These are phyloP conservation scores for Ascochyta rabiei DNA, from an alignment of 2,329 filamentous ascomycete genomes.

Conservation along the genomic window DNA sequence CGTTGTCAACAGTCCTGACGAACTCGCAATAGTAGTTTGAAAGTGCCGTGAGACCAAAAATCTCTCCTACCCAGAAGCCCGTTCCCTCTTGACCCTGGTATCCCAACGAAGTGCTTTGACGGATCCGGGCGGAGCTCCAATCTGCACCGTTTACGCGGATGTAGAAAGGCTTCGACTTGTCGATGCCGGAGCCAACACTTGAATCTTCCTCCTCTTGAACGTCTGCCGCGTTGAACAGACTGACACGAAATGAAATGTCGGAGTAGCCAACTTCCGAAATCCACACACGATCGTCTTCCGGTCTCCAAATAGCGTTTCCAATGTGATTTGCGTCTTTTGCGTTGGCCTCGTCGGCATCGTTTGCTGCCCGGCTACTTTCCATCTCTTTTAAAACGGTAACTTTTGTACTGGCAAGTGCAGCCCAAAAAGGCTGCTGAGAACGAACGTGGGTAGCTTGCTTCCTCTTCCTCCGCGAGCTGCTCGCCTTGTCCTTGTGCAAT, in stretches of 20 bases:
- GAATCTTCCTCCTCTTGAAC: slow-evolving; percentile 47
- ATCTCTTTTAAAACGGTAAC: slow-evolving; percentile 89
- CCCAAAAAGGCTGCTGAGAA: slow-evolving; percentile 91
- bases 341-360: slow-evolving; percentile 75
- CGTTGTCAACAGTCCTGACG: slow-evolving; percentile 68
- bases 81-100: slow-evolving; percentile 53
- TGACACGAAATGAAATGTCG: slow-evolving; percentile 77
- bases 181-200: slow-evolving; percentile 59
- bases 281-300: slow-evolving; percentile 75
- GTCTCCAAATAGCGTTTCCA: slow-evolving; percentile 74
- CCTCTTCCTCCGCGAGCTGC: slow-evolving; percentile 80
- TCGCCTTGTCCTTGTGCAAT: slow-evolving; percentile 62
- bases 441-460: slow-evolving; percentile 91
- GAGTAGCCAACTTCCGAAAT: slow-evolving; percentile 80
- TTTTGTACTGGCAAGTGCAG: slow-evolving; percentile 92
- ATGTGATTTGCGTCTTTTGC: slow-evolving; percentile 78
- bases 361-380: slow-evolving; percentile 74
- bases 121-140: slow-evolving; percentile 79
- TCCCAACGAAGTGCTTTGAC: slow-evolving; percentile 54
- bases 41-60: slow-evolving; percentile 70
- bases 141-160: slow-evolving; percentile 78
- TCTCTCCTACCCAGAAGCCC: slow-evolving; percentile 71
- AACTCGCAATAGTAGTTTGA: slow-evolving; percentile 83
- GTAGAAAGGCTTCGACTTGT: slow-evolving; percentile 76
- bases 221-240: slow-evolving; percentile 61